Conservation (phyloP, 257 asterid genomes). For the Fraxinus pennsylvanica region DNA sequence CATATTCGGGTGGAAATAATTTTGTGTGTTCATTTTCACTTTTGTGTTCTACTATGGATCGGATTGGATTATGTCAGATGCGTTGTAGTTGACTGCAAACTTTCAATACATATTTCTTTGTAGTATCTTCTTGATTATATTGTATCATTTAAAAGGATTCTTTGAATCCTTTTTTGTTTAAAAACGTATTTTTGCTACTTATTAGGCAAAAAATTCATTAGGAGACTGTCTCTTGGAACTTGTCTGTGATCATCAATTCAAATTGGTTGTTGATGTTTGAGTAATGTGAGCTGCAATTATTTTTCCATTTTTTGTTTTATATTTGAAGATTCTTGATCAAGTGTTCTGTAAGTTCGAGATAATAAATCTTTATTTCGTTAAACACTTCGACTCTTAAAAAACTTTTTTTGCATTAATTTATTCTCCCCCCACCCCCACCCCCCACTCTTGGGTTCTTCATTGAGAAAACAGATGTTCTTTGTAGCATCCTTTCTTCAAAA, state of each 20-base stretch:
- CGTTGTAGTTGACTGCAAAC: conserved; percentile 27
- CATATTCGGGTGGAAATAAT: conserved; percentile 13
- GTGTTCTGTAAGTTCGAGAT: too few relatives aligned
- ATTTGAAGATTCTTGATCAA: too few relatives aligned
- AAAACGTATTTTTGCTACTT: neutral
- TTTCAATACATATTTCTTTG: conserved; percentile 23
- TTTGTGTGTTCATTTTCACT: conserved; percentile 6
- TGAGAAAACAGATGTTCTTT: too few relatives aligned
- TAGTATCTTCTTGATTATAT: conserved; percentile 3
- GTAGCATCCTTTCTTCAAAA: too few relatives aligned
- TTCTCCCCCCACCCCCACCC: too few relatives aligned
- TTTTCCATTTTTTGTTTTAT: too few relatives aligned
- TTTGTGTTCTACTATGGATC: conserved; percentile 5
- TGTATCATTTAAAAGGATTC: neutral
- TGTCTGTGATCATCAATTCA: neutral
- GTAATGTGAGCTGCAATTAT: too few relatives aligned
- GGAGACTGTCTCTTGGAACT: neutral
- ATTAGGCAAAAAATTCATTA: neutral
- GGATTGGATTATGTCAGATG: conserved; percentile 15
- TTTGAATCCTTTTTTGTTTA: neutral
- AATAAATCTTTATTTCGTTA: too few relatives aligned
- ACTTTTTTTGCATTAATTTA: too few relatives aligned
- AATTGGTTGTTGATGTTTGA: neutral
- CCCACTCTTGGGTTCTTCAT: too few relatives aligned
- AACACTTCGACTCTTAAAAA: too few relatives aligned